Evolutionary conservation across 2,329 filamentous ascomycete genomes (phyloP), one percentile per base, ranked within the genome.

Genomic region (Colletotrichum echinochloae): DNA sequence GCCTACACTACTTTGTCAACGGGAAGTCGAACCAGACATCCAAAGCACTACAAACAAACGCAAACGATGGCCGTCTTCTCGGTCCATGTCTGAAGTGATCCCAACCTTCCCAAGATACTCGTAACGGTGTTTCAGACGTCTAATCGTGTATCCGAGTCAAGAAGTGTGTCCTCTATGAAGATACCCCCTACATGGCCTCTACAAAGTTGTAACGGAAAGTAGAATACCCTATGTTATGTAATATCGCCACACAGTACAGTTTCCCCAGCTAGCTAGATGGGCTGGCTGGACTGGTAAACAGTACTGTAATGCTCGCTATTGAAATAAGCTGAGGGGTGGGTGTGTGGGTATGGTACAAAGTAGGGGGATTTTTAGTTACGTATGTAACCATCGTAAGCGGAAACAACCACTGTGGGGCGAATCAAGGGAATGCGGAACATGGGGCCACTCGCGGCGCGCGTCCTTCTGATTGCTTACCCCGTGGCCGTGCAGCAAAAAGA

Each of bases 401-500:
- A 70, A 66, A 61, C 54, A 35, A 41, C 44, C 44, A 52, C 37
- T 61, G 63, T 66, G 67, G 67, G 59, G 51, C 64, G 23, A 35
- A 35, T 39, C 57, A 54, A 66, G 68, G 26, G 49, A 44, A 20
- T 57, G 33, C 44, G 67, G 67, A 66, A 61, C 57, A 62, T 62
- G 68, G 52, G 57, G 51, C 41, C 51, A 62, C 57, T n/a, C 39
- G 59, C 65, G 54, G 66, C 69, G 69, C 69, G 69, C 69, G 65
- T 71, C 55, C 65, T 60, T 41, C 46, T 54, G 46, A 60, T 37
- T 52, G 52, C 14, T n/a, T 41, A 67, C 69, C 59, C 69, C 69
- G 69, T 71, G 65, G 60, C 65, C 69, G 60, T 71, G 69, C 69
- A 71, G 69, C 60, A 54, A 65, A 65, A 63, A 56, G 60, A 70